A percentile compares a stretch with the other conserved stretches of the same genome.
Evolutionary conservation across 208 protist species (phyloP).

Genomic region (Acanthamoeba triangularis): DNA sequence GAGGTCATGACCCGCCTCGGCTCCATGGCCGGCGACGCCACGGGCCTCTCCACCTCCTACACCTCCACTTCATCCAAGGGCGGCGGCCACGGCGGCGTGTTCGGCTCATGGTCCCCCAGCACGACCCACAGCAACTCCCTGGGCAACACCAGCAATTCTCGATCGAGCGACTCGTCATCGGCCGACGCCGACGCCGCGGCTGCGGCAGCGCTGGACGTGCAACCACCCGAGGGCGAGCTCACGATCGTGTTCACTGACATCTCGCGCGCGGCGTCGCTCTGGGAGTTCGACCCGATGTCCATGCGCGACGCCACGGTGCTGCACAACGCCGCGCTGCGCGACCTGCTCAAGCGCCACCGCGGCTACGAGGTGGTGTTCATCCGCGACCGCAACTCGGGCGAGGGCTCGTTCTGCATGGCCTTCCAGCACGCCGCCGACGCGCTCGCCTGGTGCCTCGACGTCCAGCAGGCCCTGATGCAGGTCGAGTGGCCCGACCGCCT

Average conservation of each 20-base stretch:
- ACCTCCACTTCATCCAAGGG: not conserved
- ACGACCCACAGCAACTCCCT: too few species aligned
- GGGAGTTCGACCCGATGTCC: conserved; percentile 5
- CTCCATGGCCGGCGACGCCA: not conserved
- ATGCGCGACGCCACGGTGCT: conserved; percentile 61
- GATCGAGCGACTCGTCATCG: not conserved
- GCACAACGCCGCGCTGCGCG: conserved; percentile 12
- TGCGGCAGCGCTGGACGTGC: not conserved
- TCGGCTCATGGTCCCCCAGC: not conserved
- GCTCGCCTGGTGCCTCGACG: not conserved
- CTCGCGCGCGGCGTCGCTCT: not conserved
- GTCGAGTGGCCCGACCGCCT: conserved; percentile 17
- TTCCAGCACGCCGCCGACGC: not conserved
- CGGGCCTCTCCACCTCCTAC: not conserved
- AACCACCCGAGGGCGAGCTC: not conserved
- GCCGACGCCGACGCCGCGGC: not conserved
- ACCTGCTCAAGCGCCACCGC: not conserved
- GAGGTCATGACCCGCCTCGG: conserved; percentile 34
- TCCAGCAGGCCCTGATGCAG: not conserved
- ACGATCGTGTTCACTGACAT: conserved; percentile 56
- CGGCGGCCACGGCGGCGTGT: not conserved
- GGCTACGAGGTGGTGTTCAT: conserved; percentile 49
- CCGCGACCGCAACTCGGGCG: not conserved
- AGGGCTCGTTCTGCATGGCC: not conserved
- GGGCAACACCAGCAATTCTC: too few species aligned